Conservation (phyloP, 1,139 yeast species). For the Lodderomyces oxycetoniae region DNA sequence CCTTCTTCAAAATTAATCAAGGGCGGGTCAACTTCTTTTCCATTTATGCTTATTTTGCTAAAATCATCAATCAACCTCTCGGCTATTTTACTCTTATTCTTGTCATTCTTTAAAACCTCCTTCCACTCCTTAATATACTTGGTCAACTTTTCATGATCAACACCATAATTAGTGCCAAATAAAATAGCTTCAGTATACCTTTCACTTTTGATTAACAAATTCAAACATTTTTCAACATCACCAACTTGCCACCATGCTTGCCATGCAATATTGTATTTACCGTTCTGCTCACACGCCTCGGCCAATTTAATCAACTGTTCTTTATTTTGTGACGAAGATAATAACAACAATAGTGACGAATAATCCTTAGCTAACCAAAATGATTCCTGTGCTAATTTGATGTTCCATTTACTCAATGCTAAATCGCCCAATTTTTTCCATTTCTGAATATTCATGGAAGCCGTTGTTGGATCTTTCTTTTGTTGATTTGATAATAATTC, state of each 20-base stretch:
- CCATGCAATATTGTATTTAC: constrained; percentile 87
- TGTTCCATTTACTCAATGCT: constrained; percentile 73
- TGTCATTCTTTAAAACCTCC: constrained; percentile 36
- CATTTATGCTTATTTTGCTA: constrained; percentile 21
- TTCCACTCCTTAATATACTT: constrained; percentile 59
- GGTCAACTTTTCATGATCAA: constrained; percentile 29
- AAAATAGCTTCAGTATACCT: constrained; percentile 83
- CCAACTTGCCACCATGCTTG: constrained; percentile 88
- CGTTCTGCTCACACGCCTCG: constrained; percentile 56
- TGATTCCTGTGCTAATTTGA: constrained; percentile 74
- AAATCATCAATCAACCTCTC: constrained; percentile 49
- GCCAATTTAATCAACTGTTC: constrained; percentile 60
- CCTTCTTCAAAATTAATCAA: constrained; percentile 36
- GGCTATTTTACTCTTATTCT: constrained; percentile 56
- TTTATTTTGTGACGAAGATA: constrained; percentile 75
- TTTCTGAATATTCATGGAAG: constrained; percentile 43
- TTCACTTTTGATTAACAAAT: constrained; percentile 62
- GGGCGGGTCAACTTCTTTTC: constrained; percentile 13
- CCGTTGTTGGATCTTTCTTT: constrained; percentile 41
- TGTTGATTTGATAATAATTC: constrained; percentile 59
- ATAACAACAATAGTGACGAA: constrained; percentile 74
- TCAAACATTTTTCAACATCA: constrained; percentile 59
- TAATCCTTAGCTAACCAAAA: constrained; percentile 78
- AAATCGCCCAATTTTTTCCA: constrained; percentile 94
- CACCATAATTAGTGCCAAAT: constrained; percentile 71